Base-by-base conservation (phyloP, 192 early-diverging fungal species). In the Phycomyces blakesleeanus region DNA sequence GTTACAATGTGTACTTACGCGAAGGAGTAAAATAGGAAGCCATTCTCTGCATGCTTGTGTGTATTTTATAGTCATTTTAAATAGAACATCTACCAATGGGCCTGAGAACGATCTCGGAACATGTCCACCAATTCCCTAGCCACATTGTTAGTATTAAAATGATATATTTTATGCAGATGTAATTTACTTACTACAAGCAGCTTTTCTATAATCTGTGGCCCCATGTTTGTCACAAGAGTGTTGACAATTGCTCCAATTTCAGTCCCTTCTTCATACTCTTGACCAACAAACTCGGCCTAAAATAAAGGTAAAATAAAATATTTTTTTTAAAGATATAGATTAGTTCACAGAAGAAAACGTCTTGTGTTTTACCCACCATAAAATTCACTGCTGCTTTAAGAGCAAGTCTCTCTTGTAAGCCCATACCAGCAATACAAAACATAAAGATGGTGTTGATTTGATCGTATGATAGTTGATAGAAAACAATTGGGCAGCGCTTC, bases 61-160 rank as follows among this genome's bases (percentile, higher is more conserved):
- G 38, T 78, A 77, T 20, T 71, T 65, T 27, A 63, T 69, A 16
- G 75, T 63, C 21, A 80, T 54, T 54, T 79, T 79, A 51, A 77
- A 84, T 34, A 84, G 29, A 7, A 74, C 61, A 58, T 84, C 82
- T n/a, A 78, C 71, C 52, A 82, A 47, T n/a, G 80, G 80, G 6
- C 68, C 69, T 16, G 73, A 69, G 64, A 84, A 71, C 9, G 80
- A 82, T 40, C 82, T 62, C 16, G 82, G 82, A 7, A 81, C 73
- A 18, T 71, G 73, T 26, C 82, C 82, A 16, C 80, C 82, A 61
- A 84, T 64, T 5, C 78, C 77, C 78, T 63, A n/a, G n/a, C n/a
- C n/a, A n/a, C n/a, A n/a, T 20, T 51, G 1, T 56, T 10, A 38
- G 47, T 22, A 22, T 55, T 22, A 39, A 49, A 26, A 42, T 39